Conservation (phyloP, 2,329 filamentous ascomycete genomes). For the Pseudohalonectria lignicola region DNA sequence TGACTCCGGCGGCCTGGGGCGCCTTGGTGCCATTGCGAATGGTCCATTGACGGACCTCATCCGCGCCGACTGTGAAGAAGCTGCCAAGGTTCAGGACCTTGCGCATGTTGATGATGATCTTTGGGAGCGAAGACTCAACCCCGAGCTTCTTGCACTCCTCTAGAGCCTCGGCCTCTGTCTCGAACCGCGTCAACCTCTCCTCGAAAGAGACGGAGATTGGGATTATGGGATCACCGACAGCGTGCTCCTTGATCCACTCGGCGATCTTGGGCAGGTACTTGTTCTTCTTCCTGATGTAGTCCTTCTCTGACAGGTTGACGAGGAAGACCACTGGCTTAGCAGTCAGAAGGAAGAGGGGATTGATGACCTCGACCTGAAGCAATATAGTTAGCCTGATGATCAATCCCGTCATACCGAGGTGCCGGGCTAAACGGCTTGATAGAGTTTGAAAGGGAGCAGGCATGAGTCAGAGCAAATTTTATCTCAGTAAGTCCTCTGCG, state of each 20-base stretch:
- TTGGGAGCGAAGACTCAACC: slow-evolving; percentile 81
- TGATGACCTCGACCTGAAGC: slow-evolving; percentile 92
- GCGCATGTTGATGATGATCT: slow-evolving; percentile 88
- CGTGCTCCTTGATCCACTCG: slow-evolving; percentile 91
- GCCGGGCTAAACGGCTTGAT: too few relatives aligned
- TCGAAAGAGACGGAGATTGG: slow-evolving; percentile 90
- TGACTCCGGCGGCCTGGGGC: slow-evolving; percentile 94
- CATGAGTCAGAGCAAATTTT: slow-evolving; percentile 57
- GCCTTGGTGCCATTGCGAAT: slow-evolving; percentile 93
- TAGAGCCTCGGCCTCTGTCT: slow-evolving; percentile 61
- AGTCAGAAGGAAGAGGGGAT: slow-evolving; percentile 86
- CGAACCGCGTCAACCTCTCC: slow-evolving; percentile 76
- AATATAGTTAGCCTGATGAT: slow-evolving; percentile 2
- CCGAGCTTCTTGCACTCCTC: slow-evolving; percentile 86
- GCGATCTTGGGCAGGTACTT: slow-evolving; percentile 92
- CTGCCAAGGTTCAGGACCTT: slow-evolving; percentile 80
- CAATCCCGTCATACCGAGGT: slow-evolving; percentile 8
- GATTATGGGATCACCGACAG: slow-evolving; percentile 78
- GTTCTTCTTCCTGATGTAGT: slow-evolving; percentile 98
- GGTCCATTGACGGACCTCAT: slow-evolving; percentile 98
- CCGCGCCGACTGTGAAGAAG: slow-evolving; percentile 94
- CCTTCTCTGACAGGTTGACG: slow-evolving; percentile 92
- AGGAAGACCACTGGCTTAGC: slow-evolving; percentile 97
- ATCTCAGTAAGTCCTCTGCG: slow-evolving; percentile 82
- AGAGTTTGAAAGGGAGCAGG: too few relatives aligned